phyloP scores from a whole-genome alignment of 202 grass and related monocot species.

The Eragrostis tef region DNA sequence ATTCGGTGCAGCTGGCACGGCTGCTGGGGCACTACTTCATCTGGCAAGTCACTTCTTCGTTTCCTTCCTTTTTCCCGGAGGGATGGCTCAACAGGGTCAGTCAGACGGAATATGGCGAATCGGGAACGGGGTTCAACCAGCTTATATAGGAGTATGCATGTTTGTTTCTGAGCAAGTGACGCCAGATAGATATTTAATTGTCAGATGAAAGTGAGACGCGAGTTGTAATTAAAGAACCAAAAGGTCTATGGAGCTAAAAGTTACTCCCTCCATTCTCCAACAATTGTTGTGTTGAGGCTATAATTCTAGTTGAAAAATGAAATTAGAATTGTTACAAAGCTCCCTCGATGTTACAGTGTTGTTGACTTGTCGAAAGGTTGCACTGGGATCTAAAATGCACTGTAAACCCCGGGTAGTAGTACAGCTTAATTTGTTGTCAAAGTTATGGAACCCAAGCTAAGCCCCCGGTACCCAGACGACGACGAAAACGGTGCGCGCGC shows the following conservation, averaged over 20 bases:
- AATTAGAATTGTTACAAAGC: too few relatives aligned
- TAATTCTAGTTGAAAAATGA: too few relatives aligned
- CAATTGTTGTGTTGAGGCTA: too few relatives aligned
- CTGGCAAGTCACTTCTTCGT: slow-evolving; percentile 53
- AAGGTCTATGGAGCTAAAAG: too few relatives aligned
- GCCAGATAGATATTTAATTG: too few relatives aligned
- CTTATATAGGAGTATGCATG: too few relatives aligned
- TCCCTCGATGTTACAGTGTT: neutral
- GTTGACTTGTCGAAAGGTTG: neutral
- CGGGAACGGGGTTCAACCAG: too few relatives aligned
- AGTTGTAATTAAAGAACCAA: neutral
- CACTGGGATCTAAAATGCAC: neutral
- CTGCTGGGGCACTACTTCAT: slow-evolving; percentile 32
- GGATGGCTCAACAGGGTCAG: neutral
- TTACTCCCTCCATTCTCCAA: too few relatives aligned
- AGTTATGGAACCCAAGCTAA: neutral
- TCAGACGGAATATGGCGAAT: too few relatives aligned
- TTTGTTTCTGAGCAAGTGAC: neutral
- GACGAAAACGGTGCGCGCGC: too few relatives aligned
- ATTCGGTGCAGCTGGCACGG: slow-evolving; percentile 35
- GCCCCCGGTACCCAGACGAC: neutral
- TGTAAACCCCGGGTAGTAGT: neutral
- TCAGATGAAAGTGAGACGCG: neutral
- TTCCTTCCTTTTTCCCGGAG: slow-evolving; percentile 21
- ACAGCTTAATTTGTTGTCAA: too few relatives aligned